A percentile compares a stretch with the other conserved stretches of the same genome.
These are phyloP conservation scores for Musa balbisiana DNA, from an alignment of 202 grass and related monocot genomes.

Conservation along the genomic window DNA sequence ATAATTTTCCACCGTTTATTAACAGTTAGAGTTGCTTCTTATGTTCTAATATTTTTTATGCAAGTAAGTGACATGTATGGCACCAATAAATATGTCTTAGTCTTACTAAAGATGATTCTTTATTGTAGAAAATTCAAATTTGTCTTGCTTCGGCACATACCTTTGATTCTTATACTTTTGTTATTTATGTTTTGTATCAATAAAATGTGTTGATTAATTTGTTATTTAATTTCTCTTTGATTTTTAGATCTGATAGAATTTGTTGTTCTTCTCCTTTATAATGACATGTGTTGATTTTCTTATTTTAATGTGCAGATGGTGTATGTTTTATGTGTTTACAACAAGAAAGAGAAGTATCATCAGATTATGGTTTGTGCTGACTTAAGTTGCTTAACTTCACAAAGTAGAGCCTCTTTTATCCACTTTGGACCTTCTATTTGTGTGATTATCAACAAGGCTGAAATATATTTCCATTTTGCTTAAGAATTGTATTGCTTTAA, in stretches of 20 bases:
- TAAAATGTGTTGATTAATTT: background rate
- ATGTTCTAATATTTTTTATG: background rate
- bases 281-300: background rate
- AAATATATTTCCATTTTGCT: background rate
- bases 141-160: background rate
- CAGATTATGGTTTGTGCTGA: slow-evolving; percentile 47
- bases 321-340: slow-evolving; percentile 89
- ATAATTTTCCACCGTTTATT: background rate
- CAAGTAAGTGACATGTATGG: background rate
- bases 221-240: background rate
- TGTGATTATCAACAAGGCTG: background rate
- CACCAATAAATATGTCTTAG: background rate
- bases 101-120: background rate
- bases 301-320: slow-evolving; percentile 49
- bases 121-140: background rate
- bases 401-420: background rate
- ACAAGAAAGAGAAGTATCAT: slow-evolving; percentile 92
- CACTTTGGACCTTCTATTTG: background rate
- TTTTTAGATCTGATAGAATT: background rate
- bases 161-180: background rate
- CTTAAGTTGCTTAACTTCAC: background rate
- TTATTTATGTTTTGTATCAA: background rate
- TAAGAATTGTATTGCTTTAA: background rate
- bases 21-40: background rate
- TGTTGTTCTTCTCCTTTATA: background rate